Evolutionary conservation across 768 basidiomycete genomes (phyloP), one percentile per base, ranked within the genome.

Genomic region (Pulveroboletus sp.): DNA sequence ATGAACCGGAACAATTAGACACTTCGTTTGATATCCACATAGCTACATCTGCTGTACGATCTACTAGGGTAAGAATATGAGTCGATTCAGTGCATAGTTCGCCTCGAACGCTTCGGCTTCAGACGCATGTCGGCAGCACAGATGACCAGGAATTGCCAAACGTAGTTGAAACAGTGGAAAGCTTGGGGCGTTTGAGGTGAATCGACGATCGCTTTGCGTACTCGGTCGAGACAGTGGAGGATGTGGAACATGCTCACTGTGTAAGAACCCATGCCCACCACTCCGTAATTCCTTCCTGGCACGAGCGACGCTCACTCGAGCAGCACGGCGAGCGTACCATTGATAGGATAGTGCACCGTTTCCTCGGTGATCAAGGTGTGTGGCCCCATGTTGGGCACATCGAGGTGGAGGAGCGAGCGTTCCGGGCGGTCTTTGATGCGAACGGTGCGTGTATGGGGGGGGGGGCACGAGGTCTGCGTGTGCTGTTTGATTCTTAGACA

Each of bases 121-220:
- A 74, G 31, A 26, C 64, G 59, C 24, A 64, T 61, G 46, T 73
- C 66, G 4, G 63, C 64, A 0, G 64, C 64, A 37, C 73, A 75
- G 27, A 70, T 54, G 0, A 73, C 47, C 63, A 67, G n/a, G n/a
- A n/a, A 68, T 62, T 74, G 70, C 4, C 67, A 57, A 15, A 75
- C 50, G 31, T 75, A 74, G 48, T 74, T 75, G 55, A 75, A 50
- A 40, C 72, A 74, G 32, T 75, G 72, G 9, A 62, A 54, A 24
- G 35, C 51, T 3, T 42, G 48, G 8, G 6, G 15, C 4, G 38
- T 6, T 39, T 24, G 40, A 14, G 47, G 47, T 8, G 33, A 15
- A 3, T 6, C 28, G 9, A 47, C 39, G 47, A 69, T 50, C 33
- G 64, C 60, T 7, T 30, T 54, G 26, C 71, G 66, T n/a, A 74